Percentiles rank a stretch among this genome's conserved stretches.
These are phyloP conservation scores for Tetrapyrgos nigripes DNA, from an alignment of 1,284 basidiomycete genomes.

Conservation along the genomic window DNA sequence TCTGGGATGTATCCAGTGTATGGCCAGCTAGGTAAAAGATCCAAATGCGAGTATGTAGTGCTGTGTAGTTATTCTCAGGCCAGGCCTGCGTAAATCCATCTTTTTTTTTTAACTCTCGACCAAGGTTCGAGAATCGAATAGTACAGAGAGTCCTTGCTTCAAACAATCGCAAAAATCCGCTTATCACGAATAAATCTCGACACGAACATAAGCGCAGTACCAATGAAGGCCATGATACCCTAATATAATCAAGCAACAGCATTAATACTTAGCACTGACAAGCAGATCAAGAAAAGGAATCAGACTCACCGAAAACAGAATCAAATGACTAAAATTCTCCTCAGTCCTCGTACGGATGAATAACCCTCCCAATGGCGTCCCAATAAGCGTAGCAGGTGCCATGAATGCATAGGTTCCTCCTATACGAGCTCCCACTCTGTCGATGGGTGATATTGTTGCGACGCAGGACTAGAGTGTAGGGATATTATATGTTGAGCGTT, in stretches of 20 bases:
- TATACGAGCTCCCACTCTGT: constrained; percentile 32
- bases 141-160: too few species aligned
- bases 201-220: constrained; percentile 4
- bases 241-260: background rate
- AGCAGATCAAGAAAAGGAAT: background rate
- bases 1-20: too few species aligned
- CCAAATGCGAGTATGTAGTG: too few species aligned
- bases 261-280: too few species aligned
- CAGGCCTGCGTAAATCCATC: too few species aligned
- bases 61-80: too few species aligned
- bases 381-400: constrained; percentile 27
- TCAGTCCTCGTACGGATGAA: constrained; percentile 24
- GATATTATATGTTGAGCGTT: too few species aligned
- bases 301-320: constrained; percentile 27
- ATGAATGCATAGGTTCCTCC: constrained; percentile 21
- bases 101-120: too few species aligned
- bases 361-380: constrained; percentile 27
- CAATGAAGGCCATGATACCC: constrained; percentile 12
- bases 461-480: constrained; percentile 26
- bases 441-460: constrained; percentile 30
- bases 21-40: too few species aligned
- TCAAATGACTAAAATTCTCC: constrained; percentile 27
- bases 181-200: constrained; percentile 8
- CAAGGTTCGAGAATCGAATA: too few species aligned
- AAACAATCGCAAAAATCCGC: constrained; percentile 9